Base-by-base conservation (phyloP, 139 green algal species). In the Volvox reticuliferus region DNA sequence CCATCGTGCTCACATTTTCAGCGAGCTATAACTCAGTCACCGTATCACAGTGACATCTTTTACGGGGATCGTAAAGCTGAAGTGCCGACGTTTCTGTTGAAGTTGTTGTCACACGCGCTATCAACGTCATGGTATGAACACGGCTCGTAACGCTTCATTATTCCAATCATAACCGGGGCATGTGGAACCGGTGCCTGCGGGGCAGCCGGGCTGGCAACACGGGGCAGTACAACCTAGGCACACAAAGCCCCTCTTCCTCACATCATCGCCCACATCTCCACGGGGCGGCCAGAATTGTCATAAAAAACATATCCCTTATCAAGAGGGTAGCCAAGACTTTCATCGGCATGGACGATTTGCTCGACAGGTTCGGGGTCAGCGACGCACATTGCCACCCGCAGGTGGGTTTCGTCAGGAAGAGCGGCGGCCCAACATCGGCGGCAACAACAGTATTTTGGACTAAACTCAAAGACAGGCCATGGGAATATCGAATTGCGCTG, bases 341-440 rank as follows among this genome's bases (percentile, higher is more conserved):
- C 36, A 84, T 83, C 16, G 65, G 61, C 36, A 35, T 20, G 0
- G 62, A n/a, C 0, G 73, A 44, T 2, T 21, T 91, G 19, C 62
- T 91, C 26, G 28, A 32, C n/a, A 44, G 20, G 21, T 79, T 81
- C 33, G 86, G 71, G 20, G 16, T 91, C 0, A 44, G 90, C 37
- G 92, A 94, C 75, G 82, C 92, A 24, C 92, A 94, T 84, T 94
- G 92, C 79, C 92, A 94, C 69, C 37, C 79, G 5, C 92, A 94
- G 75, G 84, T 81, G 32, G 44, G 44, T 55, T 55, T 55, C 76
- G 71, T 32, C 65, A 73, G 16, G 21, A 28, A 73, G 65, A 24
- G 65, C 65, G 65, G 21, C 2, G 6, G 21, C 21, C 65, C 65
- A 73, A 30, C 65, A 28, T 73, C 62, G 62, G n/a, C n/a, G n/a